phyloP scores from a whole-genome alignment of 2,329 filamentous ascomycete genomes.

The Pseudogymnoascus verrucosus region DNA sequence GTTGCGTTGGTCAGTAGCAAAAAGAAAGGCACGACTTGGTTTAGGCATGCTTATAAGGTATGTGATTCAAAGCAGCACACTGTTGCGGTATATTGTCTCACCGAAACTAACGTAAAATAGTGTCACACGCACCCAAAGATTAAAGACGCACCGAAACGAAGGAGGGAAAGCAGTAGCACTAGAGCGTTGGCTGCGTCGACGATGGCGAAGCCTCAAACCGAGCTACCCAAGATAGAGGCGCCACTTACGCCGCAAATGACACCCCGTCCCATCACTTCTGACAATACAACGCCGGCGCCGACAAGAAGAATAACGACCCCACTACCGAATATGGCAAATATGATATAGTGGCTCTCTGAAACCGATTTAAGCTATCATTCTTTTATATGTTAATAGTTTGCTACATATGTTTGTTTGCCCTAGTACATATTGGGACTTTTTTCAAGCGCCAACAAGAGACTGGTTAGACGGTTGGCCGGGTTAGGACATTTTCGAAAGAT shows the following conservation, averaged over 20 bases:
- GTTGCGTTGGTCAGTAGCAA: slow-evolving; percentile 75
- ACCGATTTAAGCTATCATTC: background rate
- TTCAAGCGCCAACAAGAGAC: background rate
- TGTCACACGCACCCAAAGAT: slow-evolving; percentile 66
- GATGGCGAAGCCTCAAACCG: slow-evolving; percentile 34
- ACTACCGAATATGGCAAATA: background rate
- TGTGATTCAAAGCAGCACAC: slow-evolving; percentile 18
- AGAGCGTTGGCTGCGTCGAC: slow-evolving; percentile 29
- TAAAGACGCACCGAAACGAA: slow-evolving; percentile 61
- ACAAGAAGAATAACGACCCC: background rate
- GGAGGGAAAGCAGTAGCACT: slow-evolving; percentile 51
- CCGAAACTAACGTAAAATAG: slow-evolving; percentile 31
- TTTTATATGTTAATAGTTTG: slow-evolving; percentile 6
- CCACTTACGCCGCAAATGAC: slow-evolving; percentile 40
- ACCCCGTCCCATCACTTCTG: slow-evolving; percentile 28
- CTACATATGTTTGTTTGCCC: background rate
- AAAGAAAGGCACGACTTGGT: slow-evolving; percentile 91
- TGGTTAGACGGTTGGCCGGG: background rate
- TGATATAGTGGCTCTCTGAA: background rate
- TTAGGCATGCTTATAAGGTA: slow-evolving; percentile 82
- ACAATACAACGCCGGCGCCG: slow-evolving; percentile 31
- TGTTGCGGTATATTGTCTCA: background rate
- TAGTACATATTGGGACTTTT: background rate
- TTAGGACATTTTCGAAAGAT: background rate
- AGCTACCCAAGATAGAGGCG: slow-evolving; percentile 34